These are phyloP conservation scores for Penicillium sp. DNA, from an alignment of 2,329 filamentous ascomycete species.

Conservation along the genomic window DNA sequence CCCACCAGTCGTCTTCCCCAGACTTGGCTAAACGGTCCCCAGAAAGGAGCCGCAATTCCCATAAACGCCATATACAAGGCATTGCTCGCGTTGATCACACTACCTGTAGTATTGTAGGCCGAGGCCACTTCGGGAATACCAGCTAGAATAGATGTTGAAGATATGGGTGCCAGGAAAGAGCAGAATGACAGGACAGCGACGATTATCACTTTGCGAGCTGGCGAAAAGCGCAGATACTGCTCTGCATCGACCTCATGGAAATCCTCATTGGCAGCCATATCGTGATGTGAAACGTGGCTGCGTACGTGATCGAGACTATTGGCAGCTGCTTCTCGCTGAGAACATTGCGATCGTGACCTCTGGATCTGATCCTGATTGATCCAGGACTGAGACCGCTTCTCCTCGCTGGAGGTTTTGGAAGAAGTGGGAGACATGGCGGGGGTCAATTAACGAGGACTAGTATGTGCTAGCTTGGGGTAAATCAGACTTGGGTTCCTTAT, in stretches of 20 bases:
- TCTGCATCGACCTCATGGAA: slow-evolving; percentile 49
- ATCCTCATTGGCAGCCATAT: slow-evolving; percentile 30
- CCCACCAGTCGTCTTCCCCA: slow-evolving; percentile 60
- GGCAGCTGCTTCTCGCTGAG: slow-evolving; percentile 11
- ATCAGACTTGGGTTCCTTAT: not conserved
- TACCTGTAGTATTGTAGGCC: slow-evolving; percentile 64
- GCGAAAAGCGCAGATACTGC: slow-evolving; percentile 64
- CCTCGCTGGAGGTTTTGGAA: slow-evolving; percentile 17
- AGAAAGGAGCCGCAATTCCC: slow-evolving; percentile 68
- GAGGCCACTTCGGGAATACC: slow-evolving; percentile 71
- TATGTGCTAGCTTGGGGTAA: not conserved
- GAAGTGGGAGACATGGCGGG: slow-evolving; percentile 14
- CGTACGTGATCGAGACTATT: slow-evolving; percentile 32
- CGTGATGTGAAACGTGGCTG: slow-evolving; percentile 36
- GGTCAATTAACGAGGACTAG: not conserved
- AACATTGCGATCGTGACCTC: slow-evolving; percentile 15
- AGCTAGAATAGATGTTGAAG: slow-evolving; percentile 69
- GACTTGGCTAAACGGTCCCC: slow-evolving; percentile 68
- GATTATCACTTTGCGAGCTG: slow-evolving; percentile 63
- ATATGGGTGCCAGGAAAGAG: slow-evolving; percentile 72
- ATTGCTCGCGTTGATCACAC: slow-evolving; percentile 71
- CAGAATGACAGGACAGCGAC: slow-evolving; percentile 70
- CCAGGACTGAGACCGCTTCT: slow-evolving; percentile 1
- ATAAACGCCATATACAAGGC: slow-evolving; percentile 73
- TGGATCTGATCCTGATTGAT: slow-evolving; percentile 12